phyloP scores from a whole-genome alignment of 2,329 filamentous ascomycete genomes.

The Sphaerulina vaccinii region DNA sequence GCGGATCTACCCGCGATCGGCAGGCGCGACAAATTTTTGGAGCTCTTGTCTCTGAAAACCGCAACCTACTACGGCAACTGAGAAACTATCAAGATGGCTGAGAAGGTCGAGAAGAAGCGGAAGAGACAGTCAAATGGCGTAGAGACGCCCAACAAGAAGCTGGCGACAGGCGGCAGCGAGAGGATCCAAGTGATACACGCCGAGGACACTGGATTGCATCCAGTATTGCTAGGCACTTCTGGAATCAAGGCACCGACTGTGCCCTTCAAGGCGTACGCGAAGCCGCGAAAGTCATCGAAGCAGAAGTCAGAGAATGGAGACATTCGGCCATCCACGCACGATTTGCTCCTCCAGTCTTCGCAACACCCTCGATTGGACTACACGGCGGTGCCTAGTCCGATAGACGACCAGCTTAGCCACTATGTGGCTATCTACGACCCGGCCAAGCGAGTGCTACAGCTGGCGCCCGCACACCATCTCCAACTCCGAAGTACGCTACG shows the following conservation, averaged over 20 bases:
- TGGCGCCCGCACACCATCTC: constrained; percentile 56
- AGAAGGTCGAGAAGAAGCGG: constrained; percentile 49
- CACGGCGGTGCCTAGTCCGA: constrained; percentile 41
- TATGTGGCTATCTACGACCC: constrained; percentile 63
- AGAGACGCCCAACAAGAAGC: constrained; percentile 44
- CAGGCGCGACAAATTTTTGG: constrained; percentile 7
- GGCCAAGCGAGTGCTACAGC: constrained; percentile 51
- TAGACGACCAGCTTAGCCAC: constrained; percentile 55
- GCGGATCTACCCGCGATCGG: too few species aligned
- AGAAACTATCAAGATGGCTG: constrained; percentile 27
- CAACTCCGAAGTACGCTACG: constrained; percentile 54
- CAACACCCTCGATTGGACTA: constrained; percentile 61
- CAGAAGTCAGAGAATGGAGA: constrained; percentile 19
- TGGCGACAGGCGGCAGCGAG: constrained; percentile 25
- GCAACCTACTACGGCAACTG: too few species aligned
- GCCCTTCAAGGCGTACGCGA: constrained; percentile 53
- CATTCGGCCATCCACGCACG: constrained; percentile 43
- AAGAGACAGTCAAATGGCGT: constrained; percentile 49
- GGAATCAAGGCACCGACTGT: constrained; percentile 42
- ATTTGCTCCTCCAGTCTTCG: constrained; percentile 61
- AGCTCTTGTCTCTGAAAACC: constrained; percentile 1
- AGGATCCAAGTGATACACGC: constrained; percentile 33
- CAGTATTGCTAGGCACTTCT: constrained; percentile 39
- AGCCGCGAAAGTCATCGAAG: constrained; percentile 30
- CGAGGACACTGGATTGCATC: constrained; percentile 27